Conservation (phyloP, 306 rosid genomes). For the Vicia villosa region DNA sequence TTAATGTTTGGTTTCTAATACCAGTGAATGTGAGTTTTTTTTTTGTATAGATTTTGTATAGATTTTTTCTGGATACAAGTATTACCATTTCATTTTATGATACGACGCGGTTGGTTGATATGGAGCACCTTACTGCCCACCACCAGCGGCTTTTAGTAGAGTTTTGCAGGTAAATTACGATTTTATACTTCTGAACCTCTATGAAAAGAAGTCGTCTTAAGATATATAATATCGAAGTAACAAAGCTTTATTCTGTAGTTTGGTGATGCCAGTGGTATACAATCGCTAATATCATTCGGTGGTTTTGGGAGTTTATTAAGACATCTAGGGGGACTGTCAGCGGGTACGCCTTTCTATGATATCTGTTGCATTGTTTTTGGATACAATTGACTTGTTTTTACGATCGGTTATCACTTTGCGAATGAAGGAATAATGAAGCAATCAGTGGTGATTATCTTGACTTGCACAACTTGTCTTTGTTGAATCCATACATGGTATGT, state of each 20-base stretch:
- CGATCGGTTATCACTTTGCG: constrained; percentile 6
- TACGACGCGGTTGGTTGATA: constrained; percentile 41
- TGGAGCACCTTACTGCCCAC: constrained; percentile 61
- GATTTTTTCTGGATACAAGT: no score
- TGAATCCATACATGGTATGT: constrained; percentile 92
- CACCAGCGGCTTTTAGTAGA: constrained; percentile 80
- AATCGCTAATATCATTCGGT: constrained; percentile 92
- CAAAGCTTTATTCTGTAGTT: constrained; percentile 60
- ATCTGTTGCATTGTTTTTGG: constrained; percentile 7
- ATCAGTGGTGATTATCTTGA: constrained; percentile 72
- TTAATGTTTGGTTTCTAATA: no score
- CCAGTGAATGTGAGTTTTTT: no score
- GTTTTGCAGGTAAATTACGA: constrained; percentile 70
- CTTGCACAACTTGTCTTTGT: constrained; percentile 69
- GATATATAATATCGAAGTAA: constrained; percentile 35
- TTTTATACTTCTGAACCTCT: constrained; percentile 39
- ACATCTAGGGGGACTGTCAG: constrained; percentile 82
- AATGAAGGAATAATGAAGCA: constrained; percentile 88
- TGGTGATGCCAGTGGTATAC: constrained; percentile 97
- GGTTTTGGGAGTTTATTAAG: constrained; percentile 95
- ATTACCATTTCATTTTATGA: no score
- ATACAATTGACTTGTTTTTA: not conserved
- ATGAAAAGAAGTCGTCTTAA: constrained; percentile 29
- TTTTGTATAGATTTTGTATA: no score
- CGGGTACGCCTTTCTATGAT: constrained; percentile 46